Evolutionary conservation across 2,329 filamentous ascomycete species (phyloP).

Genomic region (Fusarium illudens): DNA sequence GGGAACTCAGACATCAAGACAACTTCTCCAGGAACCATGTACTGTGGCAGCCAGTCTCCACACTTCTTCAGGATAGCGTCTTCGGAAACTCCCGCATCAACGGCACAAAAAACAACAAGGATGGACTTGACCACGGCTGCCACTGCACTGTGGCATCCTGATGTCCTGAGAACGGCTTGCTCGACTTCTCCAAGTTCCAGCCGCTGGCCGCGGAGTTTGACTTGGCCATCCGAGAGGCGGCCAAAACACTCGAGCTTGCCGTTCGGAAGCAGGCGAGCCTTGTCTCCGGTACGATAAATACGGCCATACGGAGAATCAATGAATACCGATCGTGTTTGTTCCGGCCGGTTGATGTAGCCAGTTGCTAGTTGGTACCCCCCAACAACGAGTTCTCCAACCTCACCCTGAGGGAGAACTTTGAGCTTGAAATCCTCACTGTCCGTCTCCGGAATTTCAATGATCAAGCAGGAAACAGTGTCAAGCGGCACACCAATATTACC

Average conservation of each 20-base stretch:
- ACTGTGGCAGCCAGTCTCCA: slow-evolving; percentile 77
- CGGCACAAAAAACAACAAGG: slow-evolving; percentile 78
- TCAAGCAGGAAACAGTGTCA: slow-evolving; percentile 80
- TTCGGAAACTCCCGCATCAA: slow-evolving; percentile 51
- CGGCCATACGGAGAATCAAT: slow-evolving; percentile 72
- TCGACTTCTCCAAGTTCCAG: slow-evolving; percentile 84
- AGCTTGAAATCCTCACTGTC: slow-evolving; percentile 45
- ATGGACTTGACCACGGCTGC: slow-evolving; percentile 73
- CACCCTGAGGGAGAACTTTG: slow-evolving; percentile 68
- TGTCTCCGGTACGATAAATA: slow-evolving; percentile 87
- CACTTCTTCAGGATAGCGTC: slow-evolving; percentile 66
- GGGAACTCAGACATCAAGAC: slow-evolving; percentile 72
- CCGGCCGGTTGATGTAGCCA: slow-evolving; percentile 82
- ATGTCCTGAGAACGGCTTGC: slow-evolving; percentile 69
- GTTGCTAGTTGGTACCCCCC: slow-evolving; percentile 82
- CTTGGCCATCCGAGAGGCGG: slow-evolving; percentile 79
- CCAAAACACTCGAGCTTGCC: slow-evolving; percentile 85
- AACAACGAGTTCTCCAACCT: slow-evolving; percentile 81
- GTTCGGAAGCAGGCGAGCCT: slow-evolving; percentile 71
- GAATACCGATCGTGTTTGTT: slow-evolving; percentile 78
- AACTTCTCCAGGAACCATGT: slow-evolving; percentile 84
- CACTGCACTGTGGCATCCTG: slow-evolving; percentile 70
- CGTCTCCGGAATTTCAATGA: slow-evolving; percentile 61
- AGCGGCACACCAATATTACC: slow-evolving; percentile 81
- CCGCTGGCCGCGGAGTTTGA: slow-evolving; percentile 86